Conservation (phyloP, 73 alveolate species). For the Stentor roeselii region DNA sequence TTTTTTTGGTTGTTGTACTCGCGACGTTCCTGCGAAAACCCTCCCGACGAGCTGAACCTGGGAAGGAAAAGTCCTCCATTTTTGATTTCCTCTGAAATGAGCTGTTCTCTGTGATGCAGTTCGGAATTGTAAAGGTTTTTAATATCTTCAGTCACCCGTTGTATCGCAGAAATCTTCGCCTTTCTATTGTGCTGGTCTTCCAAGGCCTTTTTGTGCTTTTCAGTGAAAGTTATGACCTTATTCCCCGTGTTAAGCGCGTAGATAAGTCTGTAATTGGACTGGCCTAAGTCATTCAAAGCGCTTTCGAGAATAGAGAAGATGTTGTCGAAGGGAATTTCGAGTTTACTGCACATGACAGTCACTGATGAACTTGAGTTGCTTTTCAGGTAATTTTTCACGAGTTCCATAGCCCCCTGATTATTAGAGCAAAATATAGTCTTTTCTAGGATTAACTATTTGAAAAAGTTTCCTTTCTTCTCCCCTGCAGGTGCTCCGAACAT, state of each 20-base stretch:
- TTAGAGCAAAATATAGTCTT: too few species aligned
- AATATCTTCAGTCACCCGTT: background rate
- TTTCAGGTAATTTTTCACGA: background rate
- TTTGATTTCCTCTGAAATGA: background rate
- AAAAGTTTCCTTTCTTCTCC: too few species aligned
- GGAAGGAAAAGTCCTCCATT: background rate
- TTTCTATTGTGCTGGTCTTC: background rate
- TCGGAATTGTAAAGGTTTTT: background rate
- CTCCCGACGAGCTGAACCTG: background rate
- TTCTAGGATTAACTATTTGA: too few species aligned
- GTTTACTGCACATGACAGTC: background rate
- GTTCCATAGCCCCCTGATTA: too few species aligned
- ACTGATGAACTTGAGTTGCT: constrained; percentile 1
- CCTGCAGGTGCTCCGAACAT: too few species aligned
- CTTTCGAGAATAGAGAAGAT: background rate
- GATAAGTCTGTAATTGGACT: background rate
- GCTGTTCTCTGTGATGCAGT: background rate
- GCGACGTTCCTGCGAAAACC: background rate
- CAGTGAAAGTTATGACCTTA: background rate
- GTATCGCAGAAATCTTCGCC: background rate
- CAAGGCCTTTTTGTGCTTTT: background rate
- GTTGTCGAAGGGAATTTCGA: background rate
- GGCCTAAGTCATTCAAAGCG: background rate
- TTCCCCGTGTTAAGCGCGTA: background rate
- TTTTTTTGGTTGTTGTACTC: background rate